These are phyloP conservation scores for Mortierella sp. DNA, from an alignment of 371 early-diverging fungal species.

Conservation along the genomic window DNA sequence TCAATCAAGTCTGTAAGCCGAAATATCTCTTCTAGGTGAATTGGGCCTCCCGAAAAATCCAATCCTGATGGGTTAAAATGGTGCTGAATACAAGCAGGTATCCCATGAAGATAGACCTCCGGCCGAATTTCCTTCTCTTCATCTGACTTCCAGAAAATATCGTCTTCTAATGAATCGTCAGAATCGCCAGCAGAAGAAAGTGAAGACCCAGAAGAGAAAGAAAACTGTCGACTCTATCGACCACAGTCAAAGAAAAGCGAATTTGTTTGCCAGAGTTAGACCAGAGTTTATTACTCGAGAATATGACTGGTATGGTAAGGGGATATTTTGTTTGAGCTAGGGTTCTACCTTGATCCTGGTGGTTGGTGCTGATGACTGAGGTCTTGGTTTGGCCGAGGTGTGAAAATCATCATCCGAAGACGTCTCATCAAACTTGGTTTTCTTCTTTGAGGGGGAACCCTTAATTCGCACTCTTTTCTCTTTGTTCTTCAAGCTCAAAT, in stretches of 20 bases:
- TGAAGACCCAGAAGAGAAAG: conserved; percentile 53
- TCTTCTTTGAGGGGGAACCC: conserved; percentile 40
- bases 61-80: conserved; percentile 53
- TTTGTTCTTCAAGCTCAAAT: conserved; percentile 26
- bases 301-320: conserved; percentile 1
- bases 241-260: neutral
- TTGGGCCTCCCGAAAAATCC: conserved; percentile 51
- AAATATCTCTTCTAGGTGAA: conserved; percentile 49
- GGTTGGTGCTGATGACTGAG: conserved; percentile 39
- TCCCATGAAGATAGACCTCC: conserved; percentile 43
- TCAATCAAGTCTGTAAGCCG: conserved; percentile 50
- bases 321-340: conserved; percentile 8
- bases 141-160: conserved; percentile 52
- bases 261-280: conserved; percentile 8
- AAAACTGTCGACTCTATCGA: conserved; percentile 52
- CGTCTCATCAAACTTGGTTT: conserved; percentile 54
- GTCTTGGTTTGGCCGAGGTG: conserved; percentile 50
- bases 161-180: conserved; percentile 47
- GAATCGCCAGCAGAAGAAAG: conserved; percentile 55
- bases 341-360: conserved; percentile 56
- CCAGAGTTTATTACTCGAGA: conserved; percentile 30
- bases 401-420: conserved; percentile 57
- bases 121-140: conserved; percentile 49
- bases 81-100: conserved; percentile 54
- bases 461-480: conserved; percentile 47